A percentile compares a stretch with the other conserved stretches of the same genome.
These are phyloP conservation scores for Chlamydomonas eustigma DNA, from an alignment of 139 green algal genomes.

Conservation along the genomic window DNA sequence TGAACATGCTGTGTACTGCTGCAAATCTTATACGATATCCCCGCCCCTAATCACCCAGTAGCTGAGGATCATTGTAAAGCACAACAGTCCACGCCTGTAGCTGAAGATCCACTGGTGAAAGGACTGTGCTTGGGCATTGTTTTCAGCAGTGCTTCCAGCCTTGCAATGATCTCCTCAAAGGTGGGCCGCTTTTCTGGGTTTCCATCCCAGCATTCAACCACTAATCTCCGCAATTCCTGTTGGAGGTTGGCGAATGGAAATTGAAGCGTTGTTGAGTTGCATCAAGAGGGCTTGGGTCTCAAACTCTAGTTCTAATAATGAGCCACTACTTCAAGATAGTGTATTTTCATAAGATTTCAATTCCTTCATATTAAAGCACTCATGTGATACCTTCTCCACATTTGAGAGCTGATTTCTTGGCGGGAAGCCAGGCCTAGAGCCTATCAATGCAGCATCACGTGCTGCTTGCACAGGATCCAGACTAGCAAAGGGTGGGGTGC, in stretches of 20 bases:
- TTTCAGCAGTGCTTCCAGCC: conserved; percentile 40
- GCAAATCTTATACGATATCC: no score
- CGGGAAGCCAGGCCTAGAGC: conserved; percentile 46
- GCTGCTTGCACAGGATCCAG: conserved; percentile 56
- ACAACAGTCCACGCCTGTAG: conserved; percentile 12
- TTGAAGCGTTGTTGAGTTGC: background rate
- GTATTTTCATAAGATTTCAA: no score
- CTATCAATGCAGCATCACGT: conserved; percentile 43
- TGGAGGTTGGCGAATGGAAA: background rate
- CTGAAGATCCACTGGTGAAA: conserved; percentile 31
- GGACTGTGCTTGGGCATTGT: conserved; percentile 40
- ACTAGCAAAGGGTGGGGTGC: conserved; percentile 47
- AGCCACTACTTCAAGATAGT: no score
- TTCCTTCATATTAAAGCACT: no score
- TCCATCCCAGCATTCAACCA: conserved; percentile 10
- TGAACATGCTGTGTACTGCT: no score
- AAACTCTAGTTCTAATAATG: background rate
- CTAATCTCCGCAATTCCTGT: background rate
- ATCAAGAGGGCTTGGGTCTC: background rate
- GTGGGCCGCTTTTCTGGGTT: conserved; percentile 3
- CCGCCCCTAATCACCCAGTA: no score
- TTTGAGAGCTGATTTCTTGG: conserved; percentile 35
- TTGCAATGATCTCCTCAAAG: conserved; percentile 25
- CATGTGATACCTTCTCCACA: conserved; percentile 34
- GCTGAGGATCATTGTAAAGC: background rate